phyloP scores from a whole-genome alignment of 495 filamentous ascomycete genomes.

The Neurospora sp. region DNA sequence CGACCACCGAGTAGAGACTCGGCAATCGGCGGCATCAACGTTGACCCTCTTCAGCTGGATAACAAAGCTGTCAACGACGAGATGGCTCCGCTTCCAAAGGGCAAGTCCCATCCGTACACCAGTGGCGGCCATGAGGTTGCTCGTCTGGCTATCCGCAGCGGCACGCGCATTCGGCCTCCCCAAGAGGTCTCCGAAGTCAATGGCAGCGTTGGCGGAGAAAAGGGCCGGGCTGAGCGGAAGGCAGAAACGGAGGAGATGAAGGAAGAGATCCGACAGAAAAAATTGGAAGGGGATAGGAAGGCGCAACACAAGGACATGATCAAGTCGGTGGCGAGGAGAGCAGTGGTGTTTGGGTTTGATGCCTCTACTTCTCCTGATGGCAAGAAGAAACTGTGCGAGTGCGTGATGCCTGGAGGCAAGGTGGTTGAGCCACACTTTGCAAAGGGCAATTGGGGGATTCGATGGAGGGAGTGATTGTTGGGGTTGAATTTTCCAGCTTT shows the following conservation, averaged over 20 bases:
- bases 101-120: background rate
- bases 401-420: constrained; percentile 25
- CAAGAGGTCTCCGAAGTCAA: constrained; percentile 31
- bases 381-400: constrained; percentile 12
- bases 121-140: background rate
- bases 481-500: background rate
- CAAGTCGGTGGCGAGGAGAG: constrained; percentile 31
- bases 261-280: constrained; percentile 20
- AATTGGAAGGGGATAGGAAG: constrained; percentile 9
- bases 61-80: background rate
- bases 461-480: constrained; percentile 27
- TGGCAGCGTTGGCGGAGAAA: constrained; percentile 33
- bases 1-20: background rate
- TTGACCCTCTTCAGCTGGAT: background rate
- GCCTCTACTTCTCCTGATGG: background rate
- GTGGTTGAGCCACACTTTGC: constrained; percentile 36
- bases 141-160: constrained; percentile 9
- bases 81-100: background rate
- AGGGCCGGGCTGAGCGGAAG: constrained; percentile 29
- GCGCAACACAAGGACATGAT: constrained; percentile 33
- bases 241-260: constrained; percentile 28
- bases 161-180: constrained; percentile 23
- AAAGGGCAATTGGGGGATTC: constrained; percentile 39
- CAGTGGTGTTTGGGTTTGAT: constrained; percentile 36
- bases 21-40: background rate